Percentiles rank a stretch among this genome's conserved stretches.
These are phyloP conservation scores for Apiospora saccharicola DNA, from an alignment of 2,329 filamentous ascomycete species.

Conservation along the genomic window DNA sequence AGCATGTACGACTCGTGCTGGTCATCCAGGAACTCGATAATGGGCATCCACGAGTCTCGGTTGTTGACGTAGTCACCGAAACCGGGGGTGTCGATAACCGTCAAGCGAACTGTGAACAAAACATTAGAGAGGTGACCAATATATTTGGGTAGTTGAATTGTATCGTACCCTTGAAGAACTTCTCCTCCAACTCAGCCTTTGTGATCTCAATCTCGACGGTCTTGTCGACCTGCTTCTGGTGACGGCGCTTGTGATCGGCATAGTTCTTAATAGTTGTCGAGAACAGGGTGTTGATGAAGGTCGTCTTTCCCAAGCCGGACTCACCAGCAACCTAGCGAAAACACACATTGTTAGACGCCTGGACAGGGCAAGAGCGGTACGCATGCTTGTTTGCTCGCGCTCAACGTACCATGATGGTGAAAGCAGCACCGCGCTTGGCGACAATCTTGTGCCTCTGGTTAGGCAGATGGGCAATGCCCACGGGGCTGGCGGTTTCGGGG, in stretches of 20 bases:
- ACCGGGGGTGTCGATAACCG: slow-evolving; percentile 97
- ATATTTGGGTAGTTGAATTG: not conserved
- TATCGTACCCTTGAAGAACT: slow-evolving; percentile 94
- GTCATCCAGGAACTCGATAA: slow-evolving; percentile 99
- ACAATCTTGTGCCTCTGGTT: slow-evolving; percentile 77
- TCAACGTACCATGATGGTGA: slow-evolving; percentile 92
- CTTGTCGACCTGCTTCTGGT: slow-evolving; percentile 99
- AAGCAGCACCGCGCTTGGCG: slow-evolving; percentile 88
- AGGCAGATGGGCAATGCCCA: slow-evolving; percentile 78
- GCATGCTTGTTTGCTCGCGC: not conserved
- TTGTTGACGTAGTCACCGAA: slow-evolving; percentile 99
- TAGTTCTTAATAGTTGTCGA: slow-evolving; percentile 99
- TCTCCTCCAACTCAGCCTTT: slow-evolving; percentile 99
- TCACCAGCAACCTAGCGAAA: slow-evolving; percentile 86
- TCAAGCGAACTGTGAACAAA: slow-evolving; percentile 79
- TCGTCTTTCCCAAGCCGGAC: slow-evolving; percentile 98
- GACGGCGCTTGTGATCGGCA: slow-evolving; percentile 98
- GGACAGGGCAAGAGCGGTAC: not conserved
- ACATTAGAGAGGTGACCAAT: slow-evolving; percentile 21
- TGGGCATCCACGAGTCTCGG: slow-evolving; percentile 99
- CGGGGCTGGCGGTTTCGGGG: slow-evolving; percentile 68
- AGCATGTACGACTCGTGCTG: slow-evolving; percentile 99
- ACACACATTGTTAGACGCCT: slow-evolving; percentile 23
- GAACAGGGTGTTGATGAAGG: slow-evolving; percentile 99
- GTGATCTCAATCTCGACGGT: slow-evolving; percentile 99